Conservation (phyloP, 2,329 filamentous ascomycete genomes). For the Byssothecium circinans region DNA sequence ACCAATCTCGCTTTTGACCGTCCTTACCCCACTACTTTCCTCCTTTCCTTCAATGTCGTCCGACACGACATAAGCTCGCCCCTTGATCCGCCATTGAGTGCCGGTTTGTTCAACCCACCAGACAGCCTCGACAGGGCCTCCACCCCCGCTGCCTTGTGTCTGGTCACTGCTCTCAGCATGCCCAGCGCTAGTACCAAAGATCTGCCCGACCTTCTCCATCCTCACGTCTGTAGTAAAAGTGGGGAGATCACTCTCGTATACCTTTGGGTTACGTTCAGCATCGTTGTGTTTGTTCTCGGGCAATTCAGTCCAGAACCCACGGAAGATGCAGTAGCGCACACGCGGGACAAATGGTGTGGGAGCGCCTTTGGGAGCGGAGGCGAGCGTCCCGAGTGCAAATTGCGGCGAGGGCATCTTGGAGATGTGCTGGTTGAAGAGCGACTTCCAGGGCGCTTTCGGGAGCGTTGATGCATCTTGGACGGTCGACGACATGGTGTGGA, state of each 20-base stretch:
- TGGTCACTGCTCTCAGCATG: slow-evolving; percentile 49
- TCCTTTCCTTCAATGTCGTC: slow-evolving; percentile 63
- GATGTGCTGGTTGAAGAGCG: slow-evolving; percentile 53
- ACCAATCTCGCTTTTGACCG: slow-evolving; percentile 62
- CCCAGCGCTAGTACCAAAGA: slow-evolving; percentile 58
- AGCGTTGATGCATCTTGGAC: slow-evolving; percentile 40
- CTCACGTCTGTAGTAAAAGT: slow-evolving; percentile 86
- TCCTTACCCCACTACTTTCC: slow-evolving; percentile 57
- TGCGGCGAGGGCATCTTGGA: slow-evolving; percentile 52
- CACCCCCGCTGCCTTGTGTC: slow-evolving; percentile 59
- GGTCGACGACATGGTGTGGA: slow-evolving; percentile 51
- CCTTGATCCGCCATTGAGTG: slow-evolving; percentile 84
- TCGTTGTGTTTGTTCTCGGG: slow-evolving; percentile 72
- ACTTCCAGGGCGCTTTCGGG: slow-evolving; percentile 55
- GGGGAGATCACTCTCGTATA: slow-evolving; percentile 75
- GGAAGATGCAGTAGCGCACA: slow-evolving; percentile 78
- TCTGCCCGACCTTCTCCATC: slow-evolving; percentile 79
- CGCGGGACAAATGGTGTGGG: slow-evolving; percentile 53
- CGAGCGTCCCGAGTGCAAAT: slow-evolving; percentile 56
- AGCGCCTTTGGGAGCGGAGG: slow-evolving; percentile 44
- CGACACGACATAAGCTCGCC: slow-evolving; percentile 73
- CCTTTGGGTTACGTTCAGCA: slow-evolving; percentile 68
- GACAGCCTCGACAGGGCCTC: slow-evolving; percentile 76
- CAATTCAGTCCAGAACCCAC: slow-evolving; percentile 78
- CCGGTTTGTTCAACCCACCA: slow-evolving; percentile 74